Evolutionary conservation across 352 stramenopile genomes (phyloP), one percentile per base, ranked within the genome.

Genomic region (Pythium guiyangense): DNA sequence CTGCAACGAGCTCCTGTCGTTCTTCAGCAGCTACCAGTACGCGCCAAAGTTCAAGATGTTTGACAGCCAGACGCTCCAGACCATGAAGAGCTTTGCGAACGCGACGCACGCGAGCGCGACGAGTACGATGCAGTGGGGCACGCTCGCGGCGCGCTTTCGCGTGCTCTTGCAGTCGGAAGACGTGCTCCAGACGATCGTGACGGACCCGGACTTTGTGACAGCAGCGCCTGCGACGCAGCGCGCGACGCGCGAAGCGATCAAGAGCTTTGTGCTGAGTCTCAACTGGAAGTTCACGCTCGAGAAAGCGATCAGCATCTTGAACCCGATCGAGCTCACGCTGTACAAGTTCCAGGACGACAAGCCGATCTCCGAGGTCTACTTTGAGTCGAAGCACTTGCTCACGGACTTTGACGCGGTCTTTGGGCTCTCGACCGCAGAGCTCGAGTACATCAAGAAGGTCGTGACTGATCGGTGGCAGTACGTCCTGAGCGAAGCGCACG

Each of bases 271-370:
- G 1, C 57, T 87, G 57, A 78, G 60, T 52, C 31, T 89, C 6
- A 89, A 90, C 64, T 91, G 80, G 79, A 90, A 90, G 62, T 67
- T 87, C 40, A 90, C 79, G n/a, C 54, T 91, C 20, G 78, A 91
- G 45, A 90, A 91, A 56, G 79, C 79, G 6, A 81, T 93, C 49
- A 89, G 77, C 18, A 90, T 93, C 27, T 49, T 91, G 22, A 84
- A 74, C 11, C 80, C 81, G 26, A 90, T 93, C 42, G 80, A 93
- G 43, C 65, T 90, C 10, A 89, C 89, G 12, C 52, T 91, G 14
- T 87, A 88, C 68, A 93, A 93, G 60, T 93, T 93, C 53, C 78
- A 91, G 51, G 83, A 93, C 53, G 81, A 91, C 57, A 83, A 82
- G 40, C 70, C 80, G 1, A 90, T 93, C 49, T 91, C 80, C 3